Evolutionary conservation across 2,329 filamentous ascomycete species (phyloP).

Genomic region (Nothophoma quercina): DNA sequence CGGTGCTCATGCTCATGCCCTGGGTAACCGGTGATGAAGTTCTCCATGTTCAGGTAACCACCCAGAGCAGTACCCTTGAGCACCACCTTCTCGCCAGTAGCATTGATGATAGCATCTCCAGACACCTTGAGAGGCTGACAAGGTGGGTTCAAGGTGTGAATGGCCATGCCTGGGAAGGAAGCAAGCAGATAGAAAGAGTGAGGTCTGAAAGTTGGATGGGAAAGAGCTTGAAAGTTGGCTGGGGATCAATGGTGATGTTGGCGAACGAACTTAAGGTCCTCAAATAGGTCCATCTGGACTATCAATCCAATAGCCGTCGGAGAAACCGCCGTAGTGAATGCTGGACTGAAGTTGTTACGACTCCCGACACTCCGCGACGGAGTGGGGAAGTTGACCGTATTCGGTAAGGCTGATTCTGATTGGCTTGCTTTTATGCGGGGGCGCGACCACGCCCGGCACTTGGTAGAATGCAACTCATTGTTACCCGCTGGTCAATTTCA

Average conservation of each 20-base stretch:
- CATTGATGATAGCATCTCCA: conserved; percentile 22
- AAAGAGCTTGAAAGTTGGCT: no score
- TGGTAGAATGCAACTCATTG: not conserved
- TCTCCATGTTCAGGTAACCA: conserved; percentile 29
- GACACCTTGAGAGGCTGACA: conserved; percentile 11
- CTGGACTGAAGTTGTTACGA: not conserved
- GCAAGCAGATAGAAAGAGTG: not conserved
- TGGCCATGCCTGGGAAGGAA: not conserved
- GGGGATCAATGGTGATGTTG: not conserved
- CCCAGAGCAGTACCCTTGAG: conserved; percentile 26
- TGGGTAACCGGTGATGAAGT: conserved; percentile 25
- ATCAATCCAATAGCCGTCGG: no score
- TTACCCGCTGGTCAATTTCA: not conserved
- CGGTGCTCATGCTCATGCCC: conserved; percentile 26
- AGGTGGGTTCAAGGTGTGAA: not conserved
- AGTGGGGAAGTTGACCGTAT: not conserved
- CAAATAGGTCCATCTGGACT: no score
- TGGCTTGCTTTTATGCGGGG: no score
- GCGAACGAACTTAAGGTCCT: no score
- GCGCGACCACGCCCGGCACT: no score
- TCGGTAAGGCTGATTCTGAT: not conserved
- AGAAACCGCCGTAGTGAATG: no score
- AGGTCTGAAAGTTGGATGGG: not conserved
- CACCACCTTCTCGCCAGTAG: conserved; percentile 16
- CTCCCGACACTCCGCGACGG: not conserved